A percentile compares a stretch with the other conserved stretches of the same genome.
These are phyloP conservation scores for Cladophialophora chaetospira DNA, from an alignment of 2,329 filamentous ascomycete species.

Conservation along the genomic window DNA sequence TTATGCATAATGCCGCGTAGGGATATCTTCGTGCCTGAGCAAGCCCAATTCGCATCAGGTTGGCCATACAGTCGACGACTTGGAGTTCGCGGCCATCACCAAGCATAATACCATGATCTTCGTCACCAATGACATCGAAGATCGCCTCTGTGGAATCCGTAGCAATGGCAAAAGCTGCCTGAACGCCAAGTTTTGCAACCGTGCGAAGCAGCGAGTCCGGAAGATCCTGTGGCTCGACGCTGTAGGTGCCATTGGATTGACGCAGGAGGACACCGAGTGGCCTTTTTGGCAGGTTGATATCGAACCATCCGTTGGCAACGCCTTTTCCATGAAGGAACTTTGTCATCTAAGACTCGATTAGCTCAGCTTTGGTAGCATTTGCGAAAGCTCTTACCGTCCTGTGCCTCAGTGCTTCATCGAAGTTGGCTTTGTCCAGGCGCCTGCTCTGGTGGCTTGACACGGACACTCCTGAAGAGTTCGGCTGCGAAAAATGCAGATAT, in stretches of 20 bases:
- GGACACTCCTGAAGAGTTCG: slow-evolving; percentile 28
- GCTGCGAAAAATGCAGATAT: slow-evolving; percentile 25
- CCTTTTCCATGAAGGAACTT: slow-evolving; percentile 37
- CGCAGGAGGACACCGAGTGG: slow-evolving; percentile 43
- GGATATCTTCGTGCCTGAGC: slow-evolving; percentile 47
- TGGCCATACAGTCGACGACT: slow-evolving; percentile 48
- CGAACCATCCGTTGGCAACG: slow-evolving; percentile 35
- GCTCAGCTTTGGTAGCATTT: slow-evolving; percentile 20
- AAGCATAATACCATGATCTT: slow-evolving; percentile 50
- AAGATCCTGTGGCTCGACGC: slow-evolving; percentile 45
- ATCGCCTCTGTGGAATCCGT: slow-evolving; percentile 24
- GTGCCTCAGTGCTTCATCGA: slow-evolving; percentile 35
- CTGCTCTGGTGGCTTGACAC: slow-evolving; percentile 19
- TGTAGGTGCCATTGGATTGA: slow-evolving; percentile 45
- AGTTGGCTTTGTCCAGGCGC: slow-evolving; percentile 26
- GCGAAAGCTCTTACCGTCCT: slow-evolving; percentile 32
- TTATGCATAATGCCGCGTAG: slow-evolving; percentile 47
- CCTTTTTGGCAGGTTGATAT: slow-evolving; percentile 22
- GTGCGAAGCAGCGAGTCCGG: slow-evolving; percentile 45
- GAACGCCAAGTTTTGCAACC: slow-evolving; percentile 49
- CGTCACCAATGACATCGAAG: slow-evolving; percentile 35
- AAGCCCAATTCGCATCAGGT: slow-evolving; percentile 43
- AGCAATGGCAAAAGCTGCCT: slow-evolving; percentile 54
- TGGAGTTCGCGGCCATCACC: slow-evolving; percentile 48
- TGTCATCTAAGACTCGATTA: slow-evolving; percentile 33